Conservation (phyloP, 352 stramenopile genomes). For the Phytophthora megakarya region DNA sequence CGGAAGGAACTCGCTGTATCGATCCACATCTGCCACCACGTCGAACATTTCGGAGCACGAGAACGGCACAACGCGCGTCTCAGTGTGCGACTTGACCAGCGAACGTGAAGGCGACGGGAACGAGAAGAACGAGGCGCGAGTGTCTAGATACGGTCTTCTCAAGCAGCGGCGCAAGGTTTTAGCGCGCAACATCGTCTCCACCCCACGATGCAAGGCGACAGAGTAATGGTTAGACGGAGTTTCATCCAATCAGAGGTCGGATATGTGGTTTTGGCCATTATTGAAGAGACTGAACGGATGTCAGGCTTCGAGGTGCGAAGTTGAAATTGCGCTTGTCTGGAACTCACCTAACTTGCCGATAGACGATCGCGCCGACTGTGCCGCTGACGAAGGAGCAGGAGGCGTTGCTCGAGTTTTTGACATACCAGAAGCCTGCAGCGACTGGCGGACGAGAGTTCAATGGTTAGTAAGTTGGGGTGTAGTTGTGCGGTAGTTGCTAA, state of each 20-base stretch:
- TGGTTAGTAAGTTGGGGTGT: constrained; percentile 24
- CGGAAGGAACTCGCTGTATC: constrained; percentile 78
- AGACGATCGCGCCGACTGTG: constrained; percentile 61
- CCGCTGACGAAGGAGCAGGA: constrained; percentile 58
- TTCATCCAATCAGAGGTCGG: neutral
- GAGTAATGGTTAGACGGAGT: too few relatives aligned
- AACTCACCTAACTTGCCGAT: neutral
- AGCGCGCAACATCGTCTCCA: constrained; percentile 24
- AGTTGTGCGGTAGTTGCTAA: neutral
- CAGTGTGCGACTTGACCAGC: constrained; percentile 72
- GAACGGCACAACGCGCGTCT: constrained; percentile 80
- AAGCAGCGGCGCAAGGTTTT: constrained; percentile 3
- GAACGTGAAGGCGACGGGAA: constrained; percentile 55
- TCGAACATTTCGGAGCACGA: constrained; percentile 80
- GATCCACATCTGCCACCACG: constrained; percentile 74
- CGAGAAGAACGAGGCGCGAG: constrained; percentile 54
- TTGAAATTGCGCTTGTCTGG: neutral
- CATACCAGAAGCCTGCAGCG: constrained; percentile 45
- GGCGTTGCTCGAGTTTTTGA: constrained; percentile 62
- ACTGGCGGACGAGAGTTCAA: constrained; percentile 48
- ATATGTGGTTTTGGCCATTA: neutral
- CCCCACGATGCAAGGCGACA: too few relatives aligned
- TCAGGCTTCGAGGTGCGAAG: constrained; percentile 29
- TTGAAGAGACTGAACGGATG: too few relatives aligned
- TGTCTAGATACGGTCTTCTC: constrained; percentile 7